Evolutionary conservation across 331 rosid species (phyloP).

Genomic region (Spiraea crenata): DNA sequence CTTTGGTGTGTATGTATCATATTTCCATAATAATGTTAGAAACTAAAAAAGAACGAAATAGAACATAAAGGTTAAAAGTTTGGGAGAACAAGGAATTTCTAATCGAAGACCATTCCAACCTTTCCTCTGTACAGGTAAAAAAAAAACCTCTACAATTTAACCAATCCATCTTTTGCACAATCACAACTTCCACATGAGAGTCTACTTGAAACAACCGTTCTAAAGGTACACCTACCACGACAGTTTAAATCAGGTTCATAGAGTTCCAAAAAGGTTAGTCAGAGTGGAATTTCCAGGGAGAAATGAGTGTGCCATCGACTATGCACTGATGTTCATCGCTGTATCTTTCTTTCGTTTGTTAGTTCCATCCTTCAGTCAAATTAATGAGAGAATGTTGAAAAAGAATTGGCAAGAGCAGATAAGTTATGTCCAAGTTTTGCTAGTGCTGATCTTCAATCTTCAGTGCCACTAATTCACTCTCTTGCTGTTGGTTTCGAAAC

Average conservation of each 20-base stretch:
- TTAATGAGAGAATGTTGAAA: slow-evolving; percentile 9
- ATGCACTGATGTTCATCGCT: not conserved
- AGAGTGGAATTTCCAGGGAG: not conserved
- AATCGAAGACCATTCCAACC: not conserved
- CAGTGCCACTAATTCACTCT: slow-evolving; percentile 64
- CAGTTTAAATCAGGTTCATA: slow-evolving; percentile 7
- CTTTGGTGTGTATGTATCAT: too few species aligned
- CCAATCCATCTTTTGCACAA: not conserved
- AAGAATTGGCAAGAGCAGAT: not conserved
- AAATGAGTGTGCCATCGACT: slow-evolving; percentile 15
- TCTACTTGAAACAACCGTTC: slow-evolving; percentile 5
- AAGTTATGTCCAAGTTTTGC: slow-evolving; percentile 20
- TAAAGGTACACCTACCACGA: slow-evolving; percentile 6
- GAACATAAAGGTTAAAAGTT: not conserved
- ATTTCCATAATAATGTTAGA: too few species aligned
- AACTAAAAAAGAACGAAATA: too few species aligned
- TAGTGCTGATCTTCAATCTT: slow-evolving; percentile 53
- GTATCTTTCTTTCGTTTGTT: slow-evolving; percentile 12
- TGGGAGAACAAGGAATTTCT: not conserved
- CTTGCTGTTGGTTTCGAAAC: slow-evolving; percentile 65
- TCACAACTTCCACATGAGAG: slow-evolving; percentile 6
- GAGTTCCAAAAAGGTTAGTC: slow-evolving; percentile 15
- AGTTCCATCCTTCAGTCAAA: not conserved
- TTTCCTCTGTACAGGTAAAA: not conserved
- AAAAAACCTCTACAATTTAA: not conserved